Evolutionary conservation across 2,329 filamentous ascomycete species (phyloP), one percentile per base, ranked within the genome.

Genomic region (Cyanodermella asteris): DNA sequence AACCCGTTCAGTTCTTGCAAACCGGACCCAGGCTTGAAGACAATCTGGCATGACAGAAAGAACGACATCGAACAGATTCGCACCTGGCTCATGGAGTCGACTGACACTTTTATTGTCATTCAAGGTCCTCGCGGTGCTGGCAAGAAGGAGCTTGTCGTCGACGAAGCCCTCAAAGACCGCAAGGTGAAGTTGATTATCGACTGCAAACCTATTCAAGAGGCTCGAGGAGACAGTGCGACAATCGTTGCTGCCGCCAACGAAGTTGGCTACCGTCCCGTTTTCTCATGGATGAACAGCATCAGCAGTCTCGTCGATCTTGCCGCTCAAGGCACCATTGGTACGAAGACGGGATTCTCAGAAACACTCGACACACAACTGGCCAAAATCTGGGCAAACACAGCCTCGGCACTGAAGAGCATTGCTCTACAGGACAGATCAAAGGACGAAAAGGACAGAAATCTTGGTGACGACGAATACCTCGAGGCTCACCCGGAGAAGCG

Each of bases 251-350:
- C 87, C 5, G 87, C 84, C 1, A 53, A 58, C 2, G 68, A 82
- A 34, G 82, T 94, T 24, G 84, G 87, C 6, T 94, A 93, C 43
- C 62, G 76, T 6, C 87, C 87, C 0, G 69, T 97, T 1, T 97
- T 97, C 45, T 90, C 78, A 0, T 94, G 82, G 77, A 75, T 90
- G 51, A 93, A 94, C 47, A 91, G 71, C 40, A 67, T 94, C 35
- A 91, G 77, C 49, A 91, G 81, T 44, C 66, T 93, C 50, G 59
- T 91, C 34, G 87, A 94, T 38, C 63, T 94, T 18, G 87, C 84
- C 13, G 78, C 87, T 2, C 84, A 93, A 45, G 77, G 82, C 37
- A 87, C 87, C 8, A 91, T 84, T 12, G 84, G 84, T 8, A 76
- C 90, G 29, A 93, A 94, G 50, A 76, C 81, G 5, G 82, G 82